Evolutionary conservation across 257 asterid genomes (phyloP), one percentile per base, ranked within the genome.

Genomic region (Leonotis leonurus): DNA sequence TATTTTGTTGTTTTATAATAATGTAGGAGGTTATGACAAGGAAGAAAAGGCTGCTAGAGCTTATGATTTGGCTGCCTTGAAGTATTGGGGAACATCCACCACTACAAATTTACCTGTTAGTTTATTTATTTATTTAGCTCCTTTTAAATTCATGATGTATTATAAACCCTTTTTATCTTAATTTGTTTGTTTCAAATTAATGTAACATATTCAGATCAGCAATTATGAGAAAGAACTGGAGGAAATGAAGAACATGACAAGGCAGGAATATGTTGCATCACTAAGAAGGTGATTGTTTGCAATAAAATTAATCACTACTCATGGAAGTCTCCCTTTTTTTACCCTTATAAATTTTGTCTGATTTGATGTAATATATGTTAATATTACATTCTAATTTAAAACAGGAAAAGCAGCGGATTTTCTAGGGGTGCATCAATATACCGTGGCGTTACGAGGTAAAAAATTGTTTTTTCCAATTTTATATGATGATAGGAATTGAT

Each of bases 1-100:
- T 45, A 10, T 21, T 20, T 9, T 48, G 3, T 45, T 17, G 13
- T 37, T 11, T 17, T 17, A 7, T 45, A 32, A n/a, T 14, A 24
- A 41, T 77, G 37, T 45, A 88, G 95, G 93, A 35, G 96, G 95
- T 3, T 88, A 88, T 74, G 96, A 89, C 70, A 89, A 82, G 72
- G 96, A 89, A 77, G 95, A 89, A 9, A 89, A 89, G 70, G 96
- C 96, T 45, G 96, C 96, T 27, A 67, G 94, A 54, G 75, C 96
- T 43, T 88, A 88, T 69, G 96, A 88, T 79, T 83, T 88, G 74
- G 96, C 94, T 39, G 94, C 94, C 45, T 59, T 88, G 41, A 88
- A 85, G n/a, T 83, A 85, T 40, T 85, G 96, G 95, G 96, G 95
- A 41, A 69, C 87, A 17, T 73, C 88, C 53, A 82, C 95, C 52